These are phyloP conservation scores for Pseudevernia furfuracea DNA, from an alignment of 495 filamentous ascomycete genomes.

Conservation along the genomic window DNA sequence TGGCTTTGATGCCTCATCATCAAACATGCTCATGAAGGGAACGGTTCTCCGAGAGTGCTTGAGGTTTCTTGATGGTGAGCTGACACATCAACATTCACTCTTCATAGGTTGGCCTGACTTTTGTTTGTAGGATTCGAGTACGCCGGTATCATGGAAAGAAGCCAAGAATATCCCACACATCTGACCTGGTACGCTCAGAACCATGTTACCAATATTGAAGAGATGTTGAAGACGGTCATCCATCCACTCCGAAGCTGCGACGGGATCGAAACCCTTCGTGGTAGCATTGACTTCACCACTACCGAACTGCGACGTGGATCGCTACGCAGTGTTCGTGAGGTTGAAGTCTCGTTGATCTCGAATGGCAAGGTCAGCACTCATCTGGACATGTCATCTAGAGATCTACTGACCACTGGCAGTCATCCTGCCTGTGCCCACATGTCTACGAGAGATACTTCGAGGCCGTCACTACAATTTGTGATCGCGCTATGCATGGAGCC, in stretches of 20 bases:
- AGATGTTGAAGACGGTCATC: constrained; percentile 13
- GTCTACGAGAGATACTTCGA: constrained; percentile 6
- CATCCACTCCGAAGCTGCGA: neutral
- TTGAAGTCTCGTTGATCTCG: constrained; percentile 13
- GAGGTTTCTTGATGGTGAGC: constrained; percentile 7
- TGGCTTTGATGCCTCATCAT: neutral
- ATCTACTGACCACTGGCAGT: constrained; percentile 9
- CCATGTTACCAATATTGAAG: constrained; percentile 13
- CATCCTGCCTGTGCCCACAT: neutral
- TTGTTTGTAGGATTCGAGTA: neutral
- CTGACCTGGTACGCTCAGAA: constrained; percentile 14
- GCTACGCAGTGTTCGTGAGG: constrained; percentile 13
- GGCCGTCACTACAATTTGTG: neutral
- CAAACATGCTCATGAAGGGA: neutral
- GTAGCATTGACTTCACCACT: neutral
- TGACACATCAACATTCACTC: neutral
- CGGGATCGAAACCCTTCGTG: constrained; percentile 8
- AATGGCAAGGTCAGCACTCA: constrained; percentile 13
- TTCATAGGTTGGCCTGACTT: neutral
- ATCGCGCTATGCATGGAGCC: constrained; percentile 9
- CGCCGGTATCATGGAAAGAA: constrained; percentile 5
- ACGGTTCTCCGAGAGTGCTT: neutral
- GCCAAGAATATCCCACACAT: neutral
- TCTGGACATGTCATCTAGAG: neutral
- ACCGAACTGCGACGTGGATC: constrained; percentile 4